Evolutionary conservation across 108 stramenopile genomes (phyloP).

Genomic region (Cyclotella sp.): DNA sequence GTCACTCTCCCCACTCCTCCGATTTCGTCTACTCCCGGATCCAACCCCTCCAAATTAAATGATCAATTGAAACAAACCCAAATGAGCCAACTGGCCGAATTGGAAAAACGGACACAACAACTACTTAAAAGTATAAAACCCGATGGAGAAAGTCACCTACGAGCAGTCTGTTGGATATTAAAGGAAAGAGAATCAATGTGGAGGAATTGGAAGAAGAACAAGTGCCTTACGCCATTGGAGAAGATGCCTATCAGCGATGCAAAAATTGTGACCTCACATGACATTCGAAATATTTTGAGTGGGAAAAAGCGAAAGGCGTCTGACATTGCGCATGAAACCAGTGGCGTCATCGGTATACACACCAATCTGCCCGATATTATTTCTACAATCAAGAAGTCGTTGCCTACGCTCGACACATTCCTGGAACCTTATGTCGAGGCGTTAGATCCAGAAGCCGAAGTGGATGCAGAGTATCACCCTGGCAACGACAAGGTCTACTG

Average conservation of each 20-base stretch:
- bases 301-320: conserved; percentile 25
- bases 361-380: conserved; percentile 26
- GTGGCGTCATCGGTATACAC: conserved; percentile 24
- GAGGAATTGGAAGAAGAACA: conserved; percentile 82
- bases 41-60: conserved; percentile 4
- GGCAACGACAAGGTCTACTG: conserved; percentile 72
- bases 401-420: conserved; percentile 56
- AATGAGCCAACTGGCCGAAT: conserved; percentile 34
- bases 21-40: neutral
- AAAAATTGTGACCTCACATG: neutral
- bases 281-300: neutral
- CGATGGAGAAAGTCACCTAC: conserved; percentile 10
- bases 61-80: conserved; percentile 2
- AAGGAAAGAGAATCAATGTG: conserved; percentile 63
- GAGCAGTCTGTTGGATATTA: conserved; percentile 54
- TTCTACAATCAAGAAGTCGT: conserved; percentile 30
- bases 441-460: conserved; percentile 82
- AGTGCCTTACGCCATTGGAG: conserved; percentile 61
- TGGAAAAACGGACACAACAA: conserved; percentile 56
- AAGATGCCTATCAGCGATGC: neutral
- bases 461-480: conserved; percentile 88
- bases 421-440: conserved; percentile 82
- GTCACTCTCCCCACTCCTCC: conserved; percentile 36
- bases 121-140: conserved; percentile 28
- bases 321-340: neutral